Evolutionary conservation across 1,139 yeast species (phyloP).

Genomic region (Yamadazyma pseudoaaseri): DNA sequence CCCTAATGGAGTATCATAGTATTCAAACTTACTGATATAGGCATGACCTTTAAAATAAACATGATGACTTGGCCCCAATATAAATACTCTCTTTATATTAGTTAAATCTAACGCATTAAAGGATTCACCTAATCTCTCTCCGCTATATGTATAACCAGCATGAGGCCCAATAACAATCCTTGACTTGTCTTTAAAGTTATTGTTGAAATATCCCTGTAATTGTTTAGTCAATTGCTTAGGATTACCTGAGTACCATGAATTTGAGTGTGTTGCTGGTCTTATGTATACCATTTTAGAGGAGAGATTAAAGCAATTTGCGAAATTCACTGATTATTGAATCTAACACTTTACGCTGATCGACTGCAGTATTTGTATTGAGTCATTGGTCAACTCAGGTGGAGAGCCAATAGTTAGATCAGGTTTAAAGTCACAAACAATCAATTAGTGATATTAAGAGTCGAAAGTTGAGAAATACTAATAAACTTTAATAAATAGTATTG

Average conservation of each 20-base stretch:
- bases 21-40: slow-evolving; percentile 50
- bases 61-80: slow-evolving; percentile 94
- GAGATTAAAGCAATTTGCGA: slow-evolving; percentile 1
- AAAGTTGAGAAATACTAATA: too few relatives aligned
- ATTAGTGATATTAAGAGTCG: too few relatives aligned
- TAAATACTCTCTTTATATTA: slow-evolving; percentile 61
- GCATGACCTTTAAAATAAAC: slow-evolving; percentile 70
- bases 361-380: too few relatives aligned
- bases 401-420: too few relatives aligned
- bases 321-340: not conserved
- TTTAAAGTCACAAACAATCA: not conserved
- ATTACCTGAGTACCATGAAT: slow-evolving; percentile 76
- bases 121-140: slow-evolving; percentile 73
- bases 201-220: slow-evolving; percentile 34
- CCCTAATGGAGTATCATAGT: slow-evolving; percentile 83
- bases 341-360: too few relatives aligned
- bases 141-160: slow-evolving; percentile 90
- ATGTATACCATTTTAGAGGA: slow-evolving; percentile 3
- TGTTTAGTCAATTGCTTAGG: slow-evolving; percentile 44
- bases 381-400: too few relatives aligned
- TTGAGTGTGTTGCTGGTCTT: slow-evolving; percentile 60
- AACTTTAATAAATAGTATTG: too few relatives aligned
- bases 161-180: slow-evolving; percentile 68
- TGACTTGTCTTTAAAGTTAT: slow-evolving; percentile 47
- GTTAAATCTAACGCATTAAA: slow-evolving; percentile 68